Evolutionary conservation across 306 rosid species (phyloP), one percentile per base, ranked within the genome.

Genomic region (Cyclanthera cordifolia): DNA sequence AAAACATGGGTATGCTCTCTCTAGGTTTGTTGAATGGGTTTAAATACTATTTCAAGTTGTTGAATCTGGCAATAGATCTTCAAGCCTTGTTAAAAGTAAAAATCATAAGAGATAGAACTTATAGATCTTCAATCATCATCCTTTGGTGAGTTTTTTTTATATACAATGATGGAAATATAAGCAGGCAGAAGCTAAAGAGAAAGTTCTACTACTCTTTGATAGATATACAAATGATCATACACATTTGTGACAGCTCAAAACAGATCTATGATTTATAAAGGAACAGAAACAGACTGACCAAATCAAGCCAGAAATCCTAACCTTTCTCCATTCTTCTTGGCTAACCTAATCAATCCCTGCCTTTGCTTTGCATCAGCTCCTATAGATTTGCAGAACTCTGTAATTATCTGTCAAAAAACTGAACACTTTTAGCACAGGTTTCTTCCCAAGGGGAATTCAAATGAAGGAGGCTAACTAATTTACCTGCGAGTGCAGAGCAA

Each of bases 301-400:
- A 1, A 65, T 55, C 84, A 94, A 39, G 99, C 99, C 76, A 94
- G 99, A 73, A 94, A 94, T 16, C 99, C 99, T 45, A 94, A 91
- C 83, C 81, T 81, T 73, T 94, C 99, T 49, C 99, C 99, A 45
- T 94, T 94, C 86, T 90, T 94, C 90, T 94, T 94, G 34, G 97
- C 99, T 90, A 94, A 75, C 77, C 97, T 84, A 70, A 94, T 94
- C 45, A 94, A 74, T 15, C 99, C 99, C 81, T 94, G 99, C 77
- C 99, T 88, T 86, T 94, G 99, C 69, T 94, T 94, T 52, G 88
- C 87, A 76, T 94, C 99, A 65, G 99, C 97, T 69, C 99, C 99
- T 68, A 88, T 88, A 73, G 97, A 86, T 86, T 94, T 94, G 92
- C 99, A 94, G 79, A 94, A 94, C 54, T 94, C 99, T 0, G 97